phyloP scores from a whole-genome alignment of 192 early-diverging fungal species.

The Allomyces macrogynus region DNA sequence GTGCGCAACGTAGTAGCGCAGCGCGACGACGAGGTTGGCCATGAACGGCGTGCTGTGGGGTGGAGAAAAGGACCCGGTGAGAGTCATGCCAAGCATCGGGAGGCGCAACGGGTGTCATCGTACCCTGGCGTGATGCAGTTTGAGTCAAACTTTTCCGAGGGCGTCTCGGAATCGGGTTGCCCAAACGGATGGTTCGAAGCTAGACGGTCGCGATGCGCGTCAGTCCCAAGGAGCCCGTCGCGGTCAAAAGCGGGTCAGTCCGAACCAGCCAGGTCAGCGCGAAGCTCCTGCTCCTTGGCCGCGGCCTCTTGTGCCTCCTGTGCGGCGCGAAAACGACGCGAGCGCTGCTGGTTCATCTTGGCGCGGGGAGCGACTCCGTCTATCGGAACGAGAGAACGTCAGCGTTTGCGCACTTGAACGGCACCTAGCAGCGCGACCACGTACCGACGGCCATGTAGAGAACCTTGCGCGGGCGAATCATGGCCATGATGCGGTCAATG shows the following conservation, averaged over 20 bases:
- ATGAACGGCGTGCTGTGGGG: constrained; percentile 79
- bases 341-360: constrained; percentile 99
- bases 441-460: constrained; percentile 96
- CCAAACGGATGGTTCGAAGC: not conserved
- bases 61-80: too few relatives aligned
- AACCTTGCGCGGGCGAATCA: constrained; percentile 82
- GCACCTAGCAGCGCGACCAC: not conserved
- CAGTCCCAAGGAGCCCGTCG: too few relatives aligned
- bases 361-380: constrained; percentile 83
- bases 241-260: too few relatives aligned
- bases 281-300: too few relatives aligned
- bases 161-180: constrained; percentile 41
- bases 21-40: constrained; percentile 60
- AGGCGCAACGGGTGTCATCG: not conserved
- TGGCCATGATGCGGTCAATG: constrained; percentile 81
- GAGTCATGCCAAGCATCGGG: too few relatives aligned
- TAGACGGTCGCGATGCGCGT: too few relatives aligned
- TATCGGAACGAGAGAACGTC: too few relatives aligned
- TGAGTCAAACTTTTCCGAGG: constrained; percentile 67
- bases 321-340: constrained; percentile 84
- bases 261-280: too few relatives aligned
- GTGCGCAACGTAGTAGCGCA: constrained; percentile 80
- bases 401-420: too few relatives aligned
- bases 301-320: constrained; percentile 37
- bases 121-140: constrained; percentile 88